Conservation (phyloP, 1,139 yeast species). For the Sugiyamaella novakii region DNA sequence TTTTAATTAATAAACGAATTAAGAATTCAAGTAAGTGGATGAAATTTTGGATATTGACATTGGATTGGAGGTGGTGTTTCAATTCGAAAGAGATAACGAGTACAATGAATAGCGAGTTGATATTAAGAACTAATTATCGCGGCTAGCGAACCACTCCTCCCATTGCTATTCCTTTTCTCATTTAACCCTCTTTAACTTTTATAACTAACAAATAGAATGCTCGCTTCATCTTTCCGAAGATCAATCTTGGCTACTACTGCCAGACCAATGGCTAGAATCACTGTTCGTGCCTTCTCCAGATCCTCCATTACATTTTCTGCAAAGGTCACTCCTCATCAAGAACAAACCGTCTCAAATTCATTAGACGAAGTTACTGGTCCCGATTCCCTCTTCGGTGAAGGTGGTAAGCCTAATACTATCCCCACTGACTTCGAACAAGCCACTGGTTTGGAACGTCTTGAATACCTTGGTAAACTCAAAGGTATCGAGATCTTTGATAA, state of each 20-base stretch:
- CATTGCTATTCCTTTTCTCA: too few species aligned
- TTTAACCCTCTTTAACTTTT: too few species aligned
- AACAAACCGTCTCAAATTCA: slow-evolving; percentile 35
- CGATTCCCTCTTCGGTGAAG: slow-evolving; percentile 83
- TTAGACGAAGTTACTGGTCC: slow-evolving; percentile 81
- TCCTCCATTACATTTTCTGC: slow-evolving; percentile 16
- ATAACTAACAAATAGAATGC: too few species aligned
- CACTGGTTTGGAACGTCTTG: slow-evolving; percentile 97
- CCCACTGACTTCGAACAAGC: slow-evolving; percentile 96
- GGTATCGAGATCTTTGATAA: slow-evolving; percentile 95
- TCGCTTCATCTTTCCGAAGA: slow-evolving; percentile 18
- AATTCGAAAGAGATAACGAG: background rate
- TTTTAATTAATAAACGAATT: too few species aligned
- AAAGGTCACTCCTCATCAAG: slow-evolving; percentile 11
- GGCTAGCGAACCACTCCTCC: too few species aligned
- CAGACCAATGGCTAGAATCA: slow-evolving; percentile 8
- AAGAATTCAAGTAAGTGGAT: slow-evolving; percentile 12
- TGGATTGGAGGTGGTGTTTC: too few species aligned
- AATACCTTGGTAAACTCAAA: slow-evolving; percentile 89
- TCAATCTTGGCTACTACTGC: slow-evolving; percentile 13
- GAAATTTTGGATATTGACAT: too few species aligned
- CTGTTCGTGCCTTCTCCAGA: slow-evolving; percentile 15
- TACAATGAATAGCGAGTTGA: background rate
- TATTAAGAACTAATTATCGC: too few species aligned
- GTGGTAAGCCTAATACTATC: slow-evolving; percentile 79